Evolutionary conservation across 192 early-diverging fungal species (phyloP), one percentile per base, ranked within the genome.

Genomic region (Coemansia sp.): DNA sequence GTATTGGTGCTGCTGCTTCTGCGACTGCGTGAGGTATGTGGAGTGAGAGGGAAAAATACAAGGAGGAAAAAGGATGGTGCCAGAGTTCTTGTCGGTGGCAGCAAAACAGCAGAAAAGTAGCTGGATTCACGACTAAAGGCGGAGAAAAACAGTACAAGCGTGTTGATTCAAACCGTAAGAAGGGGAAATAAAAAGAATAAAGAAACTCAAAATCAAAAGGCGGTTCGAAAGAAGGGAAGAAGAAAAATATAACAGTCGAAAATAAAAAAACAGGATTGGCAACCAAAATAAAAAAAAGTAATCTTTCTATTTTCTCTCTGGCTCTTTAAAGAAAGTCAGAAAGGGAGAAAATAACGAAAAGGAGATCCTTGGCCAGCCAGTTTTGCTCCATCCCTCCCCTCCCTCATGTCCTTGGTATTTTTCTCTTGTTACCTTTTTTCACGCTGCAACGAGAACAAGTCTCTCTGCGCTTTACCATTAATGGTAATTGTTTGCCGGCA

Each of bases 241-340:
- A 52, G 48, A 61, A 43, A 68, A 61, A 42, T 6, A 68, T 19
- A 49, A 49, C 6, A 45, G 54, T 68, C 16, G 32, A 59, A 42
- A 19, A 32, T 21, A 57, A 21, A 42, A 15, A 61, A 59, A 38
- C 53, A 37, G 15, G 56, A 38, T 6, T 53, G 50, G 13, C 39
- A 56, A 39, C 12, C 11, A 19, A 56, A 63, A 63, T 56, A 13
- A 42, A 62, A 54, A 54, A 50, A 16, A 53, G 56, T 19, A 60
- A 26, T 26, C 1, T 8, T 26, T 26, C 26, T 26, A 2, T 8
- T 26, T 26, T 26, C 19, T 54, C 52, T 26, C 26, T 26, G 9
- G 5, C 11, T 38, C 39, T 39, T 41, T 16, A 40, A 59, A 19
- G 32, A 48, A 26, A 21, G 48, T 7, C 12, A 41, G 26, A 53